Evolutionary conservation across 2,329 filamentous ascomycete genomes (phyloP), one percentile per base, ranked within the genome.

Genomic region (Didymella exigua): DNA sequence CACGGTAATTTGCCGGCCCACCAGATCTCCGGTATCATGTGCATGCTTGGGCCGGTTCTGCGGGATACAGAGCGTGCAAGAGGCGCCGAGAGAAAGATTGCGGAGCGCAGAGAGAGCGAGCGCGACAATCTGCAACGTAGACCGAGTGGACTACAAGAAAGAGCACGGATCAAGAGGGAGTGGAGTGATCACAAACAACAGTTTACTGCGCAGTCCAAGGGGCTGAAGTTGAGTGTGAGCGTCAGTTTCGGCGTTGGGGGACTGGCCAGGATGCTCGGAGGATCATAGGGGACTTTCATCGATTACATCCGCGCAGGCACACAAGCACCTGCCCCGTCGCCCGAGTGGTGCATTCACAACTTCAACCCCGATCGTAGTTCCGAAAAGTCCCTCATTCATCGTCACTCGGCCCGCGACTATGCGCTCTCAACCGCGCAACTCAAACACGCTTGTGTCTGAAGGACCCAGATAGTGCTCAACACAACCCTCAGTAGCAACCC

Each of bases 191-290:
- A 62, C 33, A 66, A 45, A 19, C 62, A 71, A 5, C 59, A 68
- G 26, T 61, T 71, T 13, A 63, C 60, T 7, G 63, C 62, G 4
- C 60, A 69, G 43, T 57, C 59, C 1, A 69, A 66, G 41, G 66
- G 67, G 0, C 49, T 70, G 13, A 72, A 67, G 36, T 24, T 74
- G 27, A 72, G 66, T 37, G 45, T 73, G 48, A 71, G 67, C 30
- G 38, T 74, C 33, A 71, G 65, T 38, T 54, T 73, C 8, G 61
- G 59, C 38, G 45, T 65, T 6, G 67, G 61, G 13, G 68, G 68
- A 3, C 24, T 70, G 19, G 61, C 63, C 5, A 62, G 60, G 26
- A 60, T 66, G 57, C 29, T 70, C 26, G 61, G 66, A 14, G 66
- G 40, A 58, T 21, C n/a, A 2, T 44, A 24, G 9, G 11, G 4